Conservation (phyloP, 495 filamentous ascomycete genomes). For the Xylaria scruposa region DNA sequence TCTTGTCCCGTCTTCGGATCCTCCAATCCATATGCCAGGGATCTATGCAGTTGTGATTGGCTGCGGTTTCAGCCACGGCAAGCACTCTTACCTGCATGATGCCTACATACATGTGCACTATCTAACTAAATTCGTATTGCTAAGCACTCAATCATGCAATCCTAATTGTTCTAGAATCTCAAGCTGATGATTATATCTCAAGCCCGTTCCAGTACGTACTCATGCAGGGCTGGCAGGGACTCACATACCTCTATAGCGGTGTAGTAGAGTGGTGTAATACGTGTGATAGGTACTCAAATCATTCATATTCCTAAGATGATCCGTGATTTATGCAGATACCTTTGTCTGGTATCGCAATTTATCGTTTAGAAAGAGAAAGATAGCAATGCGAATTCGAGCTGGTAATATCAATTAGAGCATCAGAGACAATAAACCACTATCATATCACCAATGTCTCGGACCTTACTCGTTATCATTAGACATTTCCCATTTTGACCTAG, state of each 20-base stretch:
- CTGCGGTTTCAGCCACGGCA: slow-evolving; percentile 11
- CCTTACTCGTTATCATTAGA: slow-evolving; percentile 4
- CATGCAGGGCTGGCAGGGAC: neutral
- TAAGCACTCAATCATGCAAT: neutral
- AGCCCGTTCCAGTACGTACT: neutral
- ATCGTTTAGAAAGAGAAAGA: neutral
- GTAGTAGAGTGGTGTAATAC: neutral
- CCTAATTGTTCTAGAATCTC: slow-evolving; percentile 17
- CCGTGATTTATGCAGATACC: neutral
- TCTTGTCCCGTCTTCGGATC: neutral
- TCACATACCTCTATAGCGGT: neutral
- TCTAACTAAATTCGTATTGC: neutral
- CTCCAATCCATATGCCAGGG: neutral
- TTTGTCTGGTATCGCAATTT: neutral
- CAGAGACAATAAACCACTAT: neutral
- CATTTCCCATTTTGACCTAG: slow-evolving; percentile 18
- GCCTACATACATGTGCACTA: neutral
- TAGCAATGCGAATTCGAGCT: too few species aligned
- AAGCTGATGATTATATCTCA: slow-evolving; percentile 6
- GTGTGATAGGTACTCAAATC: neutral
- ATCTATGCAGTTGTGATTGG: slow-evolving; percentile 10
- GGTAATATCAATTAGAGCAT: neutral
- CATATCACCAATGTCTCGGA: neutral
- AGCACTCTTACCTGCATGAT: slow-evolving; percentile 8
- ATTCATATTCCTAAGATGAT: neutral